Evolutionary conservation across 345 rosid species (phyloP).

Genomic region (Rhodamnia argentea): DNA sequence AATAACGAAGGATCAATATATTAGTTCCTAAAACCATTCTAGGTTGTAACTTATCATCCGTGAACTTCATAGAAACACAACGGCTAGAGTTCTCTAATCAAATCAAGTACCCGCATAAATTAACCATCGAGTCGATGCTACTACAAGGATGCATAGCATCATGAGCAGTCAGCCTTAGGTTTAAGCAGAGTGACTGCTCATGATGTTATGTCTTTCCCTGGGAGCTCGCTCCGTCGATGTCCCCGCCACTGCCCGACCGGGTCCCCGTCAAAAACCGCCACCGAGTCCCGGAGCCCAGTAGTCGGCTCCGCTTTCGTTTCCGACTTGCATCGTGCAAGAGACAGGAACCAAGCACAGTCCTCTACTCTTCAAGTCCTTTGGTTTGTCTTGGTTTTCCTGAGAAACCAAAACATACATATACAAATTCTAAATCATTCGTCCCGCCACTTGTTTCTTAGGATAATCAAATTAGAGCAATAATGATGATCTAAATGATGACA

Average conservation of each 20-base stretch:
- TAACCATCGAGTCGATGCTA: neutral
- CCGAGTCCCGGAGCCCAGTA: constrained; percentile 80
- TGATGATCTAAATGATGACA: constrained; percentile 2
- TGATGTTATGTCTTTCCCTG: constrained; percentile 7
- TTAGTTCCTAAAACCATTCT: neutral
- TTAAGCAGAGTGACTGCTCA: constrained; percentile 12
- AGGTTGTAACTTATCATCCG: neutral
- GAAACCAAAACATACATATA: neutral
- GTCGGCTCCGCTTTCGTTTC: constrained; percentile 84
- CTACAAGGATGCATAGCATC: constrained; percentile 57
- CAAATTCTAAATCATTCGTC: neutral
- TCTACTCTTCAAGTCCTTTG: constrained; percentile 74
- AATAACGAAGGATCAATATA: neutral
- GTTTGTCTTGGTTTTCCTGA: constrained; percentile 21
- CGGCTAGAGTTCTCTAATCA: neutral
- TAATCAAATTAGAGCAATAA: neutral
- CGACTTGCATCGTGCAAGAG: constrained; percentile 80
- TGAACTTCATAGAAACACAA: neutral
- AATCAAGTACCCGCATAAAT: neutral
- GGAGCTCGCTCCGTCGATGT: neutral
- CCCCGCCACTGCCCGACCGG: neutral
- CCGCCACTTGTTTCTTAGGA: neutral
- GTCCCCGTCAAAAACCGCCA: neutral
- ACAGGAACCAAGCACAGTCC: constrained; percentile 94
- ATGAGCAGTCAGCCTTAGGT: constrained; percentile 98